Evolutionary conservation across 169 alveolate species (phyloP).

Genomic region (Plasmodium coatneyi): DNA sequence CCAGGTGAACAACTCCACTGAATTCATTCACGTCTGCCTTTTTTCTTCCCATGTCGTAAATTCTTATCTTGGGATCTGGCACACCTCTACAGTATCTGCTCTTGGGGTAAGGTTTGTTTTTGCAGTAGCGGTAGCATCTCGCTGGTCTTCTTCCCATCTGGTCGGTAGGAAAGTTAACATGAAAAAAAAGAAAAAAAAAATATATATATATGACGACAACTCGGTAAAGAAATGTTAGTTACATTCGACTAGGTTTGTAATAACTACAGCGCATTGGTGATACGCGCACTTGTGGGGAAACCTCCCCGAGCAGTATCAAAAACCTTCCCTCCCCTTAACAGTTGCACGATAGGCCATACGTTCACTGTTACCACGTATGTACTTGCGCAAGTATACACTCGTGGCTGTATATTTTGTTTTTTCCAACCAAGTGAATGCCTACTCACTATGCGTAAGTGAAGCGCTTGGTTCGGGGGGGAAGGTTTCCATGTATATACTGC

Average conservation of each 20-base stretch:
- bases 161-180: background rate
- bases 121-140: constrained; percentile 98
- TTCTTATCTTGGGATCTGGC: constrained; percentile 99
- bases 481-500: background rate
- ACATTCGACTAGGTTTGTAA: background rate
- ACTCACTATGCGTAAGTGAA: background rate
- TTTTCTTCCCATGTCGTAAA: constrained; percentile 98
- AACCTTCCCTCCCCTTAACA: background rate
- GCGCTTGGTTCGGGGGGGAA: background rate
- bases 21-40: constrained; percentile 97
- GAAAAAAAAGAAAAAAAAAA: background rate
- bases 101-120: constrained; percentile 99
- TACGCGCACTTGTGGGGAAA: background rate
- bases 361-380: background rate
- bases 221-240: background rate
- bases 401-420: background rate
- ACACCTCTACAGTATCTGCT: constrained; percentile 99
- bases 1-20: constrained; percentile 97
- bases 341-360: background rate
- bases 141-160: constrained; percentile 99
- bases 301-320: background rate
- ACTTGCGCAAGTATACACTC: background rate
- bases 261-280: background rate
- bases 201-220: background rate
- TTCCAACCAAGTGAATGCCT: background rate